These are phyloP conservation scores for Aspergillus conjunctus DNA, from an alignment of 495 filamentous ascomycete genomes.

Conservation along the genomic window DNA sequence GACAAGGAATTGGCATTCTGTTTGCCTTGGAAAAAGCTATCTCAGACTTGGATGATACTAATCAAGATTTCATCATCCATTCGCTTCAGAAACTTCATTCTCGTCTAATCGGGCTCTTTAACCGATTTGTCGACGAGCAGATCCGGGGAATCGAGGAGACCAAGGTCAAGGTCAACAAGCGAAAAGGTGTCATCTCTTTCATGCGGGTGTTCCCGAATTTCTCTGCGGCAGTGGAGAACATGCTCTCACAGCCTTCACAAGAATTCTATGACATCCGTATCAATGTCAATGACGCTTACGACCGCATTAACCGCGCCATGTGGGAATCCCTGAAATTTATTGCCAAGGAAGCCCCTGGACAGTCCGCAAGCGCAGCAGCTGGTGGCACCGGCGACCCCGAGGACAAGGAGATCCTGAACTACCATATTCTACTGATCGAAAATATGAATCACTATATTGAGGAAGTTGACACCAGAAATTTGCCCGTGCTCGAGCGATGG, in stretches of 20 bases:
- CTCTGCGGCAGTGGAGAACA: slow-evolving; percentile 75
- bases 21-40: slow-evolving; percentile 77
- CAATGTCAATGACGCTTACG: slow-evolving; percentile 84
- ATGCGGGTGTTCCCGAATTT: slow-evolving; percentile 92
- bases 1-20: slow-evolving; percentile 87
- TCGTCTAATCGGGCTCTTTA: slow-evolving; percentile 74
- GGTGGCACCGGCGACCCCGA: slow-evolving; percentile 67
- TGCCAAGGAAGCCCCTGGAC: slow-evolving; percentile 82
- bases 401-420: slow-evolving; percentile 94
- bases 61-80: slow-evolving; percentile 86
- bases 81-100: slow-evolving; percentile 77
- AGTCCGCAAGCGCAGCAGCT: slow-evolving; percentile 49
- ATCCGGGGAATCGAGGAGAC: slow-evolving; percentile 95
- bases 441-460: slow-evolving; percentile 98
- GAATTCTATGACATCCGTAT: slow-evolving; percentile 65
- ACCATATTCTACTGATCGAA: slow-evolving; percentile 94
- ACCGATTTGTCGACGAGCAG: slow-evolving; percentile 90
- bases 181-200: slow-evolving; percentile 92
- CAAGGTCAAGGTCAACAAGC: slow-evolving; percentile 98
- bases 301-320: slow-evolving; percentile 90
- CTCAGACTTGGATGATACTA: slow-evolving; percentile 76
- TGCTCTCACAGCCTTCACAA: slow-evolving; percentile 60
- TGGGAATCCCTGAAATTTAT: slow-evolving; percentile 96
- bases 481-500: slow-evolving; percentile 80
- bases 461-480: slow-evolving; percentile 75